A percentile compares a stretch with the other conserved stretches of the same genome.
Conservation (phyloP, 768 basidiomycete species). For the Mycena epipterygia region DNA sequence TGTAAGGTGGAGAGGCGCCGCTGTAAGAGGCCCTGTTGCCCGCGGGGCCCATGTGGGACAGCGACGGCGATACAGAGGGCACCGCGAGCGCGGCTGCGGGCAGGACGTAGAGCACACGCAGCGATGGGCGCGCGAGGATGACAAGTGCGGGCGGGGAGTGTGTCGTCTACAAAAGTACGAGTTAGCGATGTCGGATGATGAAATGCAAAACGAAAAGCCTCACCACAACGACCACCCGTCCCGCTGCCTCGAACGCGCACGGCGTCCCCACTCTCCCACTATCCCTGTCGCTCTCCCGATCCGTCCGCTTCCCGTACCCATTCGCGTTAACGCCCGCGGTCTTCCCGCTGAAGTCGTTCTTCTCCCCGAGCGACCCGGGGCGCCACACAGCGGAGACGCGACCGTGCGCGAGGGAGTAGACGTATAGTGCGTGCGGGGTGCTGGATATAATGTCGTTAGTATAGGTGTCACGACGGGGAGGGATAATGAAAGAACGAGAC, state of each 20-base stretch:
- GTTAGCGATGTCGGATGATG: not conserved
- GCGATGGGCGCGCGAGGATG: slow-evolving; percentile 19
- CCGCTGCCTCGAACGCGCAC: slow-evolving; percentile 24
- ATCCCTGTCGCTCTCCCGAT: not conserved
- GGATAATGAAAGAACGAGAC: not conserved
- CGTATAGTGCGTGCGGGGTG: slow-evolving; percentile 62
- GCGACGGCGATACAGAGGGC: slow-evolving; percentile 3
- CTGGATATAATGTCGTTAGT: not conserved
- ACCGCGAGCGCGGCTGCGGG: slow-evolving; percentile 29
- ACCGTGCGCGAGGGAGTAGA: slow-evolving; percentile 68
- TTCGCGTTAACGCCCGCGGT: too few relatives aligned
- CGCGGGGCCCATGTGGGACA: not conserved
- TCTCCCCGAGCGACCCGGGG: too few relatives aligned
- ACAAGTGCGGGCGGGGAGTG: slow-evolving; percentile 31
- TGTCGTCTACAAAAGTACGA: slow-evolving; percentile 14
- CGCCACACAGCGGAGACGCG: slow-evolving; percentile 64
- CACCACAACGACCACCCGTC: slow-evolving; percentile 21
- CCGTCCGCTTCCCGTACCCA: too few relatives aligned
- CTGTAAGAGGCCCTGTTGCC: slow-evolving; percentile 6
- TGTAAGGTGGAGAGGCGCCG: slow-evolving; percentile 17
- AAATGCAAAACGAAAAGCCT: not conserved
- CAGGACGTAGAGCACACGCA: slow-evolving; percentile 35
- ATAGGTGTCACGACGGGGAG: not conserved
- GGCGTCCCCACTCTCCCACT: slow-evolving; percentile 18
- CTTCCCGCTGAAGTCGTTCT: too few relatives aligned